Percentiles rank a stretch among this genome's conserved stretches.
Evolutionary conservation across 345 rosid species (phyloP).

Genomic region (Populus pruinosa): DNA sequence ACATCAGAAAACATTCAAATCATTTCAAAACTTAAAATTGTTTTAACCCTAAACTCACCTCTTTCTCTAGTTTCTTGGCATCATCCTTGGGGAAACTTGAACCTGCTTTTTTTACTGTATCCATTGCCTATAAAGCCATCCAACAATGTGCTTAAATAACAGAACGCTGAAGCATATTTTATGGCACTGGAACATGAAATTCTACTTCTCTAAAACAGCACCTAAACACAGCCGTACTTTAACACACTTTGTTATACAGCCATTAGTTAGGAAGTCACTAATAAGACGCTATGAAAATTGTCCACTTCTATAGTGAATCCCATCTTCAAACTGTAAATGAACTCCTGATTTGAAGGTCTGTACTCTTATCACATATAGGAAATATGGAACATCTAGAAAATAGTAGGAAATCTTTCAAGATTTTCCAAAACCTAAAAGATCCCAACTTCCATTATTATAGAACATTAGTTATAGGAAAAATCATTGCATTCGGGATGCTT

Average conservation of each 20-base stretch:
- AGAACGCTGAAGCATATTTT: not conserved
- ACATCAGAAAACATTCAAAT: not conserved
- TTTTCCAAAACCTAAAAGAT: not conserved
- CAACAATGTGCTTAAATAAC: not conserved
- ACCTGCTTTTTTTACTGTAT: conserved; percentile 69
- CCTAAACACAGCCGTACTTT: too few species aligned
- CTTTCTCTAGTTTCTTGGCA: conserved; percentile 87
- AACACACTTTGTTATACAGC: not conserved
- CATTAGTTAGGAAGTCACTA: not conserved
- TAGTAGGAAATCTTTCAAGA: not conserved
- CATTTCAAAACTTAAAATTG: not conserved
- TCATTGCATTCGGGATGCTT: not conserved
- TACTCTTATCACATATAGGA: not conserved
- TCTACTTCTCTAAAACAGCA: not conserved
- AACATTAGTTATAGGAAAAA: not conserved
- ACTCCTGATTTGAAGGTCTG: not conserved
- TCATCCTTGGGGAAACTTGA: conserved; percentile 79
- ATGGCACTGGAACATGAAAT: not conserved
- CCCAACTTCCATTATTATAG: not conserved
- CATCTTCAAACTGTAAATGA: not conserved
- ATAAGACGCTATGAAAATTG: not conserved
- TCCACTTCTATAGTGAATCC: not conserved
- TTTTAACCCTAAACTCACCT: conserved; percentile 42
- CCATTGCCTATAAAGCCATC: conserved; percentile 62
- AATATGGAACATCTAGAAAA: not conserved